These are phyloP conservation scores for Halenospora varia DNA, from an alignment of 495 filamentous ascomycete species.

Conservation along the genomic window DNA sequence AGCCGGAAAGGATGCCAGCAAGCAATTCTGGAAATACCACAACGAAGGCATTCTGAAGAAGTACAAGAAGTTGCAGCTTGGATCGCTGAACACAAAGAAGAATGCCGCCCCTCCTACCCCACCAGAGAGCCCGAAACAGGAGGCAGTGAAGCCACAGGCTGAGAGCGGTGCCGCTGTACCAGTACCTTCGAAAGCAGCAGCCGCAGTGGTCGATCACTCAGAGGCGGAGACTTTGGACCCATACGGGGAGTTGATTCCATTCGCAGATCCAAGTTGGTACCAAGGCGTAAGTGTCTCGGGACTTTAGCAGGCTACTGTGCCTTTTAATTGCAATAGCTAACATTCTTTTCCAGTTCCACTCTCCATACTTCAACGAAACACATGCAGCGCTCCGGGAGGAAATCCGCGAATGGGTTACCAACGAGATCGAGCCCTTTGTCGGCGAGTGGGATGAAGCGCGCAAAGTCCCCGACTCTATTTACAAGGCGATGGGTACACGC, in stretches of 20 bases:
- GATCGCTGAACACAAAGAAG: conserved; percentile 85
- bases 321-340: conserved; percentile 14
- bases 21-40: conserved; percentile 99
- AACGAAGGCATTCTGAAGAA: conserved; percentile 93
- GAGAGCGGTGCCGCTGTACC: conserved; percentile 45
- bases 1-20: conserved; percentile 92
- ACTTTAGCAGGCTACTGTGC: background rate
- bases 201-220: conserved; percentile 36
- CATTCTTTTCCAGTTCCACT: conserved; percentile 74
- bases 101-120: conserved; percentile 48
- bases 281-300: conserved; percentile 67
- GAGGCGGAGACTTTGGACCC: conserved; percentile 71
- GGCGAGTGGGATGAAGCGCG: conserved; percentile 96
- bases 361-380: conserved; percentile 90
- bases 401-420: conserved; percentile 86
- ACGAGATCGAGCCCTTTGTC: conserved; percentile 85
- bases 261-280: conserved; percentile 92
- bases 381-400: conserved; percentile 88
- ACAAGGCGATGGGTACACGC: conserved; percentile 89
- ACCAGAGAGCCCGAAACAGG: conserved; percentile 41
- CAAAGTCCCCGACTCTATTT: conserved; percentile 69
- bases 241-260: conserved; percentile 84
- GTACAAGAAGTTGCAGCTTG: conserved; percentile 86
- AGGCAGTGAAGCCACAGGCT: conserved; percentile 45
- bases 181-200: conserved; percentile 31